phyloP scores from a whole-genome alignment of 2,329 filamentous ascomycete species.

The Trichophyton rubrum region DNA sequence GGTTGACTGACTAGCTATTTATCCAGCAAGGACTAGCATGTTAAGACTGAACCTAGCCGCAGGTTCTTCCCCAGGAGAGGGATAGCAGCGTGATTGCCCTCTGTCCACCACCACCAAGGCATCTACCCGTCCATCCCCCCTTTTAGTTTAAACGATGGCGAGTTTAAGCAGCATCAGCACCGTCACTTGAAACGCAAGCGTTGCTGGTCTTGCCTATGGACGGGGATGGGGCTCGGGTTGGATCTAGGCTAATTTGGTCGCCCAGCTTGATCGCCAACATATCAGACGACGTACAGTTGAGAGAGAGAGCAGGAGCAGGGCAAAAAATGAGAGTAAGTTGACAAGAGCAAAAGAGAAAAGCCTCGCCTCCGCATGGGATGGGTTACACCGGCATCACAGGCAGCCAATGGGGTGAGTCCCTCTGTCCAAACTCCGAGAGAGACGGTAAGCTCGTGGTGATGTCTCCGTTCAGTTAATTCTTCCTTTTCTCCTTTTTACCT shows the following conservation, averaged over 20 bases:
- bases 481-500: not conserved
- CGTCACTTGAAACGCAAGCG: slow-evolving; percentile 3
- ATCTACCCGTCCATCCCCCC: not conserved
- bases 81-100: not conserved
- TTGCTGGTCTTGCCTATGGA: not conserved
- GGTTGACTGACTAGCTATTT: not conserved
- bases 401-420: not conserved
- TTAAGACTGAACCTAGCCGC: not conserved
- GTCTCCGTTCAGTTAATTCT: not conserved
- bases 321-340: not conserved
- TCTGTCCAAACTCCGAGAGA: not conserved
- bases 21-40: not conserved
- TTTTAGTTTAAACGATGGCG: not conserved
- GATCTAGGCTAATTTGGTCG: not conserved
- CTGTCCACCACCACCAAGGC: not conserved
- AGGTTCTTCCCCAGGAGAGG: not conserved
- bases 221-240: not conserved
- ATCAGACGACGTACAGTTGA: not conserved
- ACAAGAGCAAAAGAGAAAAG: not conserved
- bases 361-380: slow-evolving; percentile 2
- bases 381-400: not conserved
- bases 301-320: not conserved
- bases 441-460: not conserved
- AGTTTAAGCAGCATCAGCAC: not conserved
- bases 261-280: not conserved